Evolutionary conservation across 1,284 basidiomycete genomes (phyloP).

Genomic region (Porodaedalea pini): DNA sequence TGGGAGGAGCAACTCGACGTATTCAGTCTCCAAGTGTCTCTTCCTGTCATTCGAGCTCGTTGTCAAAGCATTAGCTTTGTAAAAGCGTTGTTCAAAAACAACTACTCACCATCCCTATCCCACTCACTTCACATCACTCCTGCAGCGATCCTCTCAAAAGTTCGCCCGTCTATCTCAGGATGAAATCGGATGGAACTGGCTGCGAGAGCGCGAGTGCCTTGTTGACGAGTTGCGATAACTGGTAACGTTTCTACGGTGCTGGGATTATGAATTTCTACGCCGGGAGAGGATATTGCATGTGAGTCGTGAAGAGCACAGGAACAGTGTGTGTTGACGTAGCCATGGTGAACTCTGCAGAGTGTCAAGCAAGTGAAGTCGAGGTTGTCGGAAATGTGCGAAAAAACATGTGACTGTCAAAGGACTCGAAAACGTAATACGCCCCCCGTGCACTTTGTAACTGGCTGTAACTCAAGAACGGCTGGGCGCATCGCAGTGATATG

Average conservation of each 20-base stretch:
- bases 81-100: slow-evolving; percentile 2
- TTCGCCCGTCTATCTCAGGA: slow-evolving; percentile 68
- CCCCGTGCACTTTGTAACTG: too few species aligned
- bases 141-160: slow-evolving; percentile 73
- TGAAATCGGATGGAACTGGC: slow-evolving; percentile 92
- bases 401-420: too few species aligned
- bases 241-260: slow-evolving; percentile 85
- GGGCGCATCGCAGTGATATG: too few species aligned
- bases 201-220: slow-evolving; percentile 77
- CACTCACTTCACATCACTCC: slow-evolving; percentile 75
- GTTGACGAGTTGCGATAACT: slow-evolving; percentile 97
- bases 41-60: slow-evolving; percentile 47
- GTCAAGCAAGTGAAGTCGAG: too few species aligned
- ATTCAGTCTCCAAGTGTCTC: slow-evolving; percentile 92
- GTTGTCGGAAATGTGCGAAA: too few species aligned
- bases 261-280: slow-evolving; percentile 94
- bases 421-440: too few species aligned
- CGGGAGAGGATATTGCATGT: slow-evolving; percentile 79
- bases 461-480: too few species aligned
- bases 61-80: slow-evolving; percentile 16
- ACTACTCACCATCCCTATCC: slow-evolving; percentile 62
- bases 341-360: not conserved
- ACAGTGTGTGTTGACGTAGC: slow-evolving; percentile 5
- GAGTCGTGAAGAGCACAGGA: slow-evolving; percentile 80
- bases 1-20: slow-evolving; percentile 89